Conservation (phyloP, 352 stramenopile genomes). For the Phytophthora citricola region DNA sequence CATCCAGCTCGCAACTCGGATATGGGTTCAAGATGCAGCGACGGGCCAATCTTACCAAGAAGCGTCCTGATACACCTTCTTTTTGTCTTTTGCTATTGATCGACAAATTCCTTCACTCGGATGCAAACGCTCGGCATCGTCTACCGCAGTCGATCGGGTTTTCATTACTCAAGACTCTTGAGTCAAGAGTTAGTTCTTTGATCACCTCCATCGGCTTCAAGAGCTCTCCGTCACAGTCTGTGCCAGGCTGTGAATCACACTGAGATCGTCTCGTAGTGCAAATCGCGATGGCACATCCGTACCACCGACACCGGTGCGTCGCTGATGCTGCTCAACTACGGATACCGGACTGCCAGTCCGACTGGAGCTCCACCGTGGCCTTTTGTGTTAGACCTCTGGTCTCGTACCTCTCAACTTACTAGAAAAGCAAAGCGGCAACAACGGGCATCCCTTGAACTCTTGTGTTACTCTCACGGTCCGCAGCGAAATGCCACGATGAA, state of each 20-base stretch:
- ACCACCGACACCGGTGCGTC: conserved; percentile 27
- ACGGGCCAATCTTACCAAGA: conserved; percentile 16
- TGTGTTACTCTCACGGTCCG: too few relatives aligned
- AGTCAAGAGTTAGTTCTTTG: background rate
- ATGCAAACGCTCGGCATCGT: too few relatives aligned
- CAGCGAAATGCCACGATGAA: background rate
- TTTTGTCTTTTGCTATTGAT: too few relatives aligned
- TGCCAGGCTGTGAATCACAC: too few relatives aligned
- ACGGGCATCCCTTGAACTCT: too few relatives aligned
- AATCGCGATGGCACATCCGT: conserved; percentile 22
- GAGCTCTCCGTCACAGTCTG: background rate
- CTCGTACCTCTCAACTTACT: too few relatives aligned
- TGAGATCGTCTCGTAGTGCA: conserved; percentile 1
- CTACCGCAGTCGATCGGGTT: too few relatives aligned
- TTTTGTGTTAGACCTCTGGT: background rate
- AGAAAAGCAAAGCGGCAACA: too few relatives aligned
- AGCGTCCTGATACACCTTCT: background rate
- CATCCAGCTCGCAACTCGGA: conserved; percentile 7
- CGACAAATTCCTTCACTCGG: too few relatives aligned
- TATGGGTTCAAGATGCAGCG: conserved; percentile 24
- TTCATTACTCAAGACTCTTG: too few relatives aligned
- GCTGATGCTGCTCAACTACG: conserved; percentile 6
- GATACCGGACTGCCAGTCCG: background rate
- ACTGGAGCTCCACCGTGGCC: background rate
- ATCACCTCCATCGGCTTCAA: background rate